Evolutionary conservation across 257 asterid genomes (phyloP).

Genomic region (Linderniella brevidens): DNA sequence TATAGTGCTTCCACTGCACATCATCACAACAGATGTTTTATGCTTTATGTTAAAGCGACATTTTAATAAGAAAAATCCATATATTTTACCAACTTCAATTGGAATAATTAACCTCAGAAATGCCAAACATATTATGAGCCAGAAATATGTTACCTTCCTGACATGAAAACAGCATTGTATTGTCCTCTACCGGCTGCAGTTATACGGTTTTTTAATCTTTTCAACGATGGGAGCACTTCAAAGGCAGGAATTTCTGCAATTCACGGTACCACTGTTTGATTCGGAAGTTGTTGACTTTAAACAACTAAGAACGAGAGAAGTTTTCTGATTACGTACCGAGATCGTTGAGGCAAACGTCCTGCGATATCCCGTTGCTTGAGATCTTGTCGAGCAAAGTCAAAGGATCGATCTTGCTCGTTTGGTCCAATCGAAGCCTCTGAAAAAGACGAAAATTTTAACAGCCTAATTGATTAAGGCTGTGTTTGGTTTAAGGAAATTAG

Average conservation of each 20-base stretch:
- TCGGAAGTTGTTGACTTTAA: not conserved
- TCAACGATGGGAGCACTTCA: constrained; percentile 79
- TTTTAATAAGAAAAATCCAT: too few species aligned
- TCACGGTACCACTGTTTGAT: not conserved
- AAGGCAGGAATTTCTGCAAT: constrained; percentile 75
- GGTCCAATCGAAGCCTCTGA: constrained; percentile 57
- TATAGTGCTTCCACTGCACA: constrained; percentile 76
- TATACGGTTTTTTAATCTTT: constrained; percentile 69
- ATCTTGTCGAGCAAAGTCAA: constrained; percentile 63
- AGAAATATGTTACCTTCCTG: constrained; percentile 51
- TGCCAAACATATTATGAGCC: too few species aligned
- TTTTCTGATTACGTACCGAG: constrained; percentile 24
- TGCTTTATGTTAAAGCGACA: too few species aligned
- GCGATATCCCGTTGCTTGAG: constrained; percentile 52
- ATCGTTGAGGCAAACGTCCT: constrained; percentile 79
- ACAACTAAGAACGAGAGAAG: not conserved
- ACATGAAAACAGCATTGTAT: constrained; percentile 85
- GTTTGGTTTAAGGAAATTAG: too few species aligned
- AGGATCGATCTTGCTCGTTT: constrained; percentile 64
- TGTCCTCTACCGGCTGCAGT: constrained; percentile 78
- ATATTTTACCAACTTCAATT: too few species aligned
- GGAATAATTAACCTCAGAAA: too few species aligned
- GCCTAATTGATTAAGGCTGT: too few species aligned
- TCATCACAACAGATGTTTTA: too few species aligned
- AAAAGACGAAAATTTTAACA: not conserved